These are phyloP conservation scores for Heritiera fomes DNA, from an alignment of 345 rosid genomes.

Conservation along the genomic window DNA sequence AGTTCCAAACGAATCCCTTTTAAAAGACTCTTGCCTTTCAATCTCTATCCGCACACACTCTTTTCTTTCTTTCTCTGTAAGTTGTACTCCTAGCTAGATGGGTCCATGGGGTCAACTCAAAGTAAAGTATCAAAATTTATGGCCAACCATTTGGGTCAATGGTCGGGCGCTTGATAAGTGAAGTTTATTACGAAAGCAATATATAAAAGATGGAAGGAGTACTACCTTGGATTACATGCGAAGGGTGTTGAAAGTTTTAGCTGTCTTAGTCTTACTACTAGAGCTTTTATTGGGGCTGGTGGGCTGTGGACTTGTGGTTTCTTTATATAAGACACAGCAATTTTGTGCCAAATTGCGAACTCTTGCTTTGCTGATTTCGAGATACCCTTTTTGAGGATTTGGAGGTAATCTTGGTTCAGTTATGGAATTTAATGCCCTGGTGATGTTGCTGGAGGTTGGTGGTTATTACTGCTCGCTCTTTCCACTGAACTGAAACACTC, in stretches of 20 bases:
- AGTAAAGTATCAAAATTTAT: conserved; percentile 10
- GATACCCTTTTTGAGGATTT: background rate
- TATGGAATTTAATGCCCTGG: conserved; percentile 2
- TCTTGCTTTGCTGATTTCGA: conserved; percentile 8
- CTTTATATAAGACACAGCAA: background rate
- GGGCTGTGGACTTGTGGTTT: background rate
- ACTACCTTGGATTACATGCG: conserved; percentile 38
- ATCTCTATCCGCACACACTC: background rate
- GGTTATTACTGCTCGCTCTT: background rate
- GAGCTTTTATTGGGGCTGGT: background rate
- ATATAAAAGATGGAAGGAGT: background rate
- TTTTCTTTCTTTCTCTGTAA: background rate
- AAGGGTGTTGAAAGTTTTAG: background rate
- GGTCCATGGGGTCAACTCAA: no score
- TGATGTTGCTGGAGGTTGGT: background rate
- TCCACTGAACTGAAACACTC: background rate
- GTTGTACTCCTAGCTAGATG: background rate
- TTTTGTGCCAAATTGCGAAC: background rate
- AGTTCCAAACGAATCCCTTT: conserved; percentile 11
- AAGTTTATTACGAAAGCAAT: conserved; percentile 31
- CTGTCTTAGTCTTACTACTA: background rate
- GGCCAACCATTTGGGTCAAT: conserved; percentile 12
- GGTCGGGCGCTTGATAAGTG: background rate
- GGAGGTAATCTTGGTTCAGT: background rate
- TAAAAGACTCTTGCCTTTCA: background rate